Evolutionary conservation across 2,329 filamentous ascomycete genomes (phyloP).

Genomic region (Diplodia intermedia): DNA sequence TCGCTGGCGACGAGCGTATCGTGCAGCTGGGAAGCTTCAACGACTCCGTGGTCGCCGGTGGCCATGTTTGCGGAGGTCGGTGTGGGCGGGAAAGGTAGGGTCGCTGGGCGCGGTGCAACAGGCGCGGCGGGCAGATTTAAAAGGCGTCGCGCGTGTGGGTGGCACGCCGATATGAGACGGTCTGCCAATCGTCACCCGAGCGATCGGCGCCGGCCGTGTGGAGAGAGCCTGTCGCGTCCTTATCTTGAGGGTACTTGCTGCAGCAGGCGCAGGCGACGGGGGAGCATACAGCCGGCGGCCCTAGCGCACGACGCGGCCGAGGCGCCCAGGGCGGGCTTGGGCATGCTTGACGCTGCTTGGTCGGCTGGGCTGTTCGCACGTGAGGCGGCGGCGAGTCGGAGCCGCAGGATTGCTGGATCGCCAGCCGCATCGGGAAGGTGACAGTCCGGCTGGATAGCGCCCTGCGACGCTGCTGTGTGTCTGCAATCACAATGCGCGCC

Average conservation of each 20-base stretch:
- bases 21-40: conserved; percentile 27
- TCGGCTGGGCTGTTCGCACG: conserved; percentile 6
- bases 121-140: neutral
- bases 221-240: neutral
- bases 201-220: conserved; percentile 25
- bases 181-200: conserved; percentile 28
- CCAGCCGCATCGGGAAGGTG: conserved; percentile 13
- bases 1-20: conserved; percentile 10
- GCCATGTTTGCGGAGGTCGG: conserved; percentile 11
- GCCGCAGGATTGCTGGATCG: conserved; percentile 2
- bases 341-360: conserved; percentile 27
- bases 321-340: conserved; percentile 16
- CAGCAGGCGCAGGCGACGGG: neutral
- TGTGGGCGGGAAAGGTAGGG: neutral
- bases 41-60: conserved; percentile 29
- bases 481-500: neutral
- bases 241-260: neutral
- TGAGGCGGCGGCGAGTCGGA: neutral
- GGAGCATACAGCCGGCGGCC: neutral
- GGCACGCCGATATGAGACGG: neutral
- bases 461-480: neutral
- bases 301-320: neutral
- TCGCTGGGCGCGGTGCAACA: neutral
- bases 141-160: neutral
- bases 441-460: neutral